Evolutionary conservation across 164 flowering plant species (phyloP).

Genomic region (grape (Vitis vinifera)): ASM3070453v1 NC_081806.1:3449501-3450000

Average conservation of each 20-base stretch:
- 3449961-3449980: slow-evolving; percentile 57
- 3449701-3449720: not conserved
- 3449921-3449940: slow-evolving; percentile 68
- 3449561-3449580: no score
- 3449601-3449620: no score
- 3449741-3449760: slow-evolving; percentile 36
- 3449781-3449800: slow-evolving; percentile 46
- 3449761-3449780: slow-evolving; percentile 40
- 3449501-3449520: no score
- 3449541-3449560: no score
- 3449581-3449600: no score
- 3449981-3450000: slow-evolving; percentile 52
- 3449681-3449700: not conserved
- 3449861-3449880: not conserved
- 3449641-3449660: no score
- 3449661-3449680: no score
- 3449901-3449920: slow-evolving; percentile 55
- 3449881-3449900: slow-evolving; percentile 43
- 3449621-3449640: no score
- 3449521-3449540: no score
- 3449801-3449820: not conserved
- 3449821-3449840: not conserved
- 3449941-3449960: slow-evolving; percentile 61
- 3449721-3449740: slow-evolving; percentile 7
- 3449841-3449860: not conserved